Evolutionary conservation across 495 filamentous ascomycete genomes (phyloP).

Genomic region (Aspergillus wentii): DNA sequence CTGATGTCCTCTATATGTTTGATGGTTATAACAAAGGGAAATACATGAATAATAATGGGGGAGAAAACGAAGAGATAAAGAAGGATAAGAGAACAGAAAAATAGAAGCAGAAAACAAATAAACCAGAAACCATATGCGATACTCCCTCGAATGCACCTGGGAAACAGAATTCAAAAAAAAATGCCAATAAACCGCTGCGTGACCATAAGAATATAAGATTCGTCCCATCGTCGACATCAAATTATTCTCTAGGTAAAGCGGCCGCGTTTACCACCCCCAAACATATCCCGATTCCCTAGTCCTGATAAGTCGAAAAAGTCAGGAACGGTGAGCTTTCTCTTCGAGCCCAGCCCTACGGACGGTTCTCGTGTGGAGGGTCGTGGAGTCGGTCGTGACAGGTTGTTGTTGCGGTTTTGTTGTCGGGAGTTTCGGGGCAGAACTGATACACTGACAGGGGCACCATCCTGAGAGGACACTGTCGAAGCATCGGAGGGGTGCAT

Average conservation of each 20-base stretch:
- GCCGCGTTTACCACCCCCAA: constrained; percentile 66
- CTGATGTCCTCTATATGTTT: constrained; percentile 39
- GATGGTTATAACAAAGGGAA: constrained; percentile 9
- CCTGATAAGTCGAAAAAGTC: constrained; percentile 82
- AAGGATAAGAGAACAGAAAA: constrained; percentile 10
- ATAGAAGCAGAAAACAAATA: constrained; percentile 9
- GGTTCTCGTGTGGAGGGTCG: constrained; percentile 37
- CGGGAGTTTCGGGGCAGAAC: constrained; percentile 48
- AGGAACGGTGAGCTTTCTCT: constrained; percentile 68
- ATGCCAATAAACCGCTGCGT: constrained; percentile 28
- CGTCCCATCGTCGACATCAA: constrained; percentile 35
- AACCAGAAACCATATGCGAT: constrained; percentile 26
- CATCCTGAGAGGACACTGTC: constrained; percentile 24
- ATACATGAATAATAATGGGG: constrained; percentile 3
- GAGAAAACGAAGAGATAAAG: constrained; percentile 9
- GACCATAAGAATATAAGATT: constrained; percentile 33
- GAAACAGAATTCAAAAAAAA: constrained; percentile 18
- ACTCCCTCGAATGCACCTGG: constrained; percentile 39
- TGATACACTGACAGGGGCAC: constrained; percentile 45
- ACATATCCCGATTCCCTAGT: constrained; percentile 60
- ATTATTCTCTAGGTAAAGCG: constrained; percentile 56
- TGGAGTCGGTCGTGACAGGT: constrained; percentile 33
- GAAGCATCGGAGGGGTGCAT: constrained; percentile 46
- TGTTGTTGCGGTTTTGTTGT: constrained; percentile 44
- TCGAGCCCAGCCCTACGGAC: constrained; percentile 59